Evolutionary conservation across 2,329 filamentous ascomycete species (phyloP).

Genomic region (Phyllosticta paracitricarpa): DNA sequence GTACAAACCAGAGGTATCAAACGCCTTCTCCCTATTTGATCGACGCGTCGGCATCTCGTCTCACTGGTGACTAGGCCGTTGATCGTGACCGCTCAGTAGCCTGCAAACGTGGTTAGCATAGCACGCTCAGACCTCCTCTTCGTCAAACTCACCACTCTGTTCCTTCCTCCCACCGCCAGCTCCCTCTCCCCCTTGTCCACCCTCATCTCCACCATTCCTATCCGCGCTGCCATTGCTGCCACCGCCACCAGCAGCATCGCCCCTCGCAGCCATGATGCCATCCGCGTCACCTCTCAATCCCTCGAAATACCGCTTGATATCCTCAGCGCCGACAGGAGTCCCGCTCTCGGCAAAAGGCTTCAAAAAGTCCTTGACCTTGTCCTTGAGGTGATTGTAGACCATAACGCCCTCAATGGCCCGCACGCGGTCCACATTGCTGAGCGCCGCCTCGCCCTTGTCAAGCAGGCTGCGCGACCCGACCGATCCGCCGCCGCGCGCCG

Average conservation of each 20-base stretch:
- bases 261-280: slow-evolving; percentile 42
- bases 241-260: slow-evolving; percentile 20
- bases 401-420: slow-evolving; percentile 89
- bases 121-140: not conserved
- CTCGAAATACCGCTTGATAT: slow-evolving; percentile 94
- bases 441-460: slow-evolving; percentile 83
- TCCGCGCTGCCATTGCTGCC: slow-evolving; percentile 18
- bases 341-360: slow-evolving; percentile 90
- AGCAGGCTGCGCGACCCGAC: slow-evolving; percentile 72
- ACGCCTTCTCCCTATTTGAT: not conserved
- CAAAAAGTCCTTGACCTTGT: slow-evolving; percentile 91
- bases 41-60: not conserved
- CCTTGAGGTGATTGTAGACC: slow-evolving; percentile 94
- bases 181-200: slow-evolving; percentile 26
- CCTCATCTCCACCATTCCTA: slow-evolving; percentile 21
- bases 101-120: not conserved
- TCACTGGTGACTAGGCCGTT: not conserved
- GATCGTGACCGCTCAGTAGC: not conserved
- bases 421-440: slow-evolving; percentile 87
- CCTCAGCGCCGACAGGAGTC: slow-evolving; percentile 78
- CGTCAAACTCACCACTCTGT: slow-evolving; percentile 3
- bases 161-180: not conserved
- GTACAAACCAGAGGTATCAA: not conserved
- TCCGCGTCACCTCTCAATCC: slow-evolving; percentile 82
- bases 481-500: slow-evolving; percentile 38